Evolutionary conservation across 2,329 filamentous ascomycete species (phyloP).

Genomic region (Cercospora citrullina): DNA sequence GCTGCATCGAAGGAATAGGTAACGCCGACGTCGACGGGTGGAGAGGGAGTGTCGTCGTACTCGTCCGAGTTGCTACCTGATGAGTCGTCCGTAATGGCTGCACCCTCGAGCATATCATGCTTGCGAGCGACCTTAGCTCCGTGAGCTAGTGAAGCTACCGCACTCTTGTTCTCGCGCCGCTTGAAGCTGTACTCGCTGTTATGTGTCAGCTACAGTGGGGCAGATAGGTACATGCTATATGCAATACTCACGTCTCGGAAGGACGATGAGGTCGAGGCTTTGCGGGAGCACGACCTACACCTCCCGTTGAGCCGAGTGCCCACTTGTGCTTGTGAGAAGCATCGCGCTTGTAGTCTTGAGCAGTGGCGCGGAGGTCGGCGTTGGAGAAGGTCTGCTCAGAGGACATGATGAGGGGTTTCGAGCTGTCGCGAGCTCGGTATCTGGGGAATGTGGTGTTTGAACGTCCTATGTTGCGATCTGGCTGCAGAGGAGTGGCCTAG

Average conservation of each 20-base stretch:
- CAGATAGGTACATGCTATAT: background rate
- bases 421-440: background rate
- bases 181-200: conserved; percentile 32
- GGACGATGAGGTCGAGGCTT: conserved; percentile 39
- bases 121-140: conserved; percentile 41
- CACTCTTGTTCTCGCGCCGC: conserved; percentile 34
- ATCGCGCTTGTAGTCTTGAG: conserved; percentile 55
- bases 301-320: conserved; percentile 45
- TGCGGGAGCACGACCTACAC: conserved; percentile 31
- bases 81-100: conserved; percentile 38
- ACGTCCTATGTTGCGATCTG: conserved; percentile 11
- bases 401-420: conserved; percentile 41
- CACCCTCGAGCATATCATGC: conserved; percentile 47
- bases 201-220: conserved; percentile 11
- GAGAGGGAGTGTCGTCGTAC: conserved; percentile 47
- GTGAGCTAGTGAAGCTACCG: conserved; percentile 33
- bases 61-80: conserved; percentile 50
- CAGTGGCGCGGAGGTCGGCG: conserved; percentile 56
- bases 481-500: conserved; percentile 5
- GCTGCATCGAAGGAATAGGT: conserved; percentile 57
- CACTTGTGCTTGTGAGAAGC: conserved; percentile 54
- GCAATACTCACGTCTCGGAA: conserved; percentile 36
- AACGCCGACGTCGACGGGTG: conserved; percentile 50
- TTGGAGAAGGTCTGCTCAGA: conserved; percentile 50
- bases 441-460: conserved; percentile 14